phyloP scores from a whole-genome alignment of 805 yeast species.

The Saturnispora sanitii region DNA sequence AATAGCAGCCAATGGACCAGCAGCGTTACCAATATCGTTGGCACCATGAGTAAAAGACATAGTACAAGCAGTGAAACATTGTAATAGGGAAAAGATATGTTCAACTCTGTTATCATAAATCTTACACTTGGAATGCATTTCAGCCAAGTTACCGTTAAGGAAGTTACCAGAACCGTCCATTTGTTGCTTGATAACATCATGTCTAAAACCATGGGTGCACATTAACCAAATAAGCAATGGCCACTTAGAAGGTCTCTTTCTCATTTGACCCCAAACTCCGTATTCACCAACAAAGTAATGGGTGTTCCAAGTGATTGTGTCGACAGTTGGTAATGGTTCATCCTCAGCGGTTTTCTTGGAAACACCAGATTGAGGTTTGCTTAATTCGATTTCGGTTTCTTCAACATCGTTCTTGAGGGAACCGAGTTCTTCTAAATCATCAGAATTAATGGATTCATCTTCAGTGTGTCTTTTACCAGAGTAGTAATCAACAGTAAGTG shows the following conservation, averaged over 20 bases:
- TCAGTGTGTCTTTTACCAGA: conserved; percentile 38
- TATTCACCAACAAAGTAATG: conserved; percentile 13
- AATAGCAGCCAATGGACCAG: conserved; percentile 64
- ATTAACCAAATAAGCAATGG: conserved; percentile 40
- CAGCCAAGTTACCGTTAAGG: conserved; percentile 37
- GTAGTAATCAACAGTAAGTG: conserved; percentile 54
- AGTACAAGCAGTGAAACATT: conserved; percentile 64
- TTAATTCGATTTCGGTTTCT: conserved; percentile 8
- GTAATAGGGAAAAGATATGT: conserved; percentile 56
- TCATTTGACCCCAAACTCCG: conserved; percentile 30
- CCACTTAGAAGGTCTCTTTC: conserved; percentile 44
- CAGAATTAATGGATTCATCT: neutral
- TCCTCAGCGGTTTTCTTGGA: conserved; percentile 3
- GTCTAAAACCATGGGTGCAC: conserved; percentile 49
- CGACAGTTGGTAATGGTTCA: conserved; percentile 11
- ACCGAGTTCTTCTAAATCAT: too few species aligned
- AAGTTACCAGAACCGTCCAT: conserved; percentile 29
- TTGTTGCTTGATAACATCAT: conserved; percentile 50
- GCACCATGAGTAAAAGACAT: conserved; percentile 82
- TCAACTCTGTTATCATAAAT: conserved; percentile 64
- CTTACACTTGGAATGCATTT: conserved; percentile 48
- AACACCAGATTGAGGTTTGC: neutral
- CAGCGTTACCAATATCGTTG: conserved; percentile 69
- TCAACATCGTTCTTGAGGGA: too few species aligned
- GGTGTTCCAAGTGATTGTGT: conserved; percentile 10